phyloP scores from a whole-genome alignment of 2,329 filamentous ascomycete genomes.

The Chaetomiaceae sp. region DNA sequence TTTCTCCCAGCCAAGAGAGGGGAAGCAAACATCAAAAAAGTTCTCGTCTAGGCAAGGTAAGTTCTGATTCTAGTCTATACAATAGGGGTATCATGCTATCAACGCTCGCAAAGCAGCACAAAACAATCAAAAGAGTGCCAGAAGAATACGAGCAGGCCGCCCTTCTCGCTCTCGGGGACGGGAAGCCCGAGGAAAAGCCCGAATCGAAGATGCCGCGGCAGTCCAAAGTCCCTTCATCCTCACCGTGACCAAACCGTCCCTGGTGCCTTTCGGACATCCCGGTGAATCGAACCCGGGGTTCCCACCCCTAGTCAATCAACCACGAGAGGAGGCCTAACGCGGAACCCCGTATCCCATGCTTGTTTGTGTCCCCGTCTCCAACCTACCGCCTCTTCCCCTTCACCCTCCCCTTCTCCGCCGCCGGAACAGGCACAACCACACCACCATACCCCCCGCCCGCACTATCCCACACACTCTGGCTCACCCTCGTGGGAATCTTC shows the following conservation, averaged over 20 bases:
- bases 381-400: neutral
- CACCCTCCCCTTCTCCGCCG: neutral
- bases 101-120: neutral
- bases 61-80: neutral
- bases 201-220: no score
- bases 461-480: constrained; percentile 72
- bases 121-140: neutral
- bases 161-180: neutral
- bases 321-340: no score
- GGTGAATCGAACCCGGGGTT: no score
- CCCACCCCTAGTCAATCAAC: no score
- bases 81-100: constrained; percentile 1
- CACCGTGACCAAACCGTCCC: no score
- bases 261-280: no score
- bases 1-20: neutral
- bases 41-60: neutral
- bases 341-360: no score
- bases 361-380: neutral
- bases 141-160: neutral
- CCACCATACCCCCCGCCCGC: constrained; percentile 34
- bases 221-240: no score
- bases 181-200: no score
- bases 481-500: constrained; percentile 68
- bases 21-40: neutral
- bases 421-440: constrained; percentile 7